phyloP scores from a whole-genome alignment of 129 eudicot genomes.

The Glebionis coronaria region DNA sequence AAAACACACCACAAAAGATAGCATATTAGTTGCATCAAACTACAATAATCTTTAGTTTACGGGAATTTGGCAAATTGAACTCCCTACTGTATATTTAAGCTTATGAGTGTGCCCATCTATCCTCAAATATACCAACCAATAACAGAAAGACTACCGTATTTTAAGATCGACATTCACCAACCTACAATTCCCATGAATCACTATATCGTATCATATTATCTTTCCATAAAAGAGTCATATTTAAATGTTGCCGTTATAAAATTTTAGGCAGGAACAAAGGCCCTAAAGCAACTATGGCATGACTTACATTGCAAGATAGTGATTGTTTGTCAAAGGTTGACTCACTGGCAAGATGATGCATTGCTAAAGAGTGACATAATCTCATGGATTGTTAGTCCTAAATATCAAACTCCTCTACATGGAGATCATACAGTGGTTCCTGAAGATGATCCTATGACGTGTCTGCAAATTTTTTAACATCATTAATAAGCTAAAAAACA shows the following conservation, averaged over 20 bases:
- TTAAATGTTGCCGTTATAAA: too few relatives aligned
- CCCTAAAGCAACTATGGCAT: slow-evolving; percentile 98
- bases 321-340: slow-evolving; percentile 42
- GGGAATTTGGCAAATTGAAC: too few relatives aligned
- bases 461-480: too few relatives aligned
- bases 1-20: too few relatives aligned
- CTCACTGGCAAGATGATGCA: slow-evolving; percentile 77
- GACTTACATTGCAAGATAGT: slow-evolving; percentile 86
- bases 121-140: too few relatives aligned
- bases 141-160: slow-evolving; percentile 77
- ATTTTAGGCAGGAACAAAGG: slow-evolving; percentile 60
- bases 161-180: slow-evolving; percentile 75
- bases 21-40: too few relatives aligned
- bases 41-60: too few relatives aligned
- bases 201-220: slow-evolving; percentile 15
- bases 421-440: slow-evolving; percentile 48
- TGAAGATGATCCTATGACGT: slow-evolving; percentile 66
- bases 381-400: slow-evolving; percentile 90
- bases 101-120: too few relatives aligned
- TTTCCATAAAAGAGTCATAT: not conserved
- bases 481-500: too few relatives aligned
- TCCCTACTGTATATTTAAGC: too few relatives aligned
- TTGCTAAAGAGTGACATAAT: slow-evolving; percentile 75
- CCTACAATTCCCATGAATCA: slow-evolving; percentile 71
- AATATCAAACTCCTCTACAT: slow-evolving; percentile 23